Base-by-base conservation (phyloP, 78 protist species). In the Dictyostelium brefeldianum region DNA sequence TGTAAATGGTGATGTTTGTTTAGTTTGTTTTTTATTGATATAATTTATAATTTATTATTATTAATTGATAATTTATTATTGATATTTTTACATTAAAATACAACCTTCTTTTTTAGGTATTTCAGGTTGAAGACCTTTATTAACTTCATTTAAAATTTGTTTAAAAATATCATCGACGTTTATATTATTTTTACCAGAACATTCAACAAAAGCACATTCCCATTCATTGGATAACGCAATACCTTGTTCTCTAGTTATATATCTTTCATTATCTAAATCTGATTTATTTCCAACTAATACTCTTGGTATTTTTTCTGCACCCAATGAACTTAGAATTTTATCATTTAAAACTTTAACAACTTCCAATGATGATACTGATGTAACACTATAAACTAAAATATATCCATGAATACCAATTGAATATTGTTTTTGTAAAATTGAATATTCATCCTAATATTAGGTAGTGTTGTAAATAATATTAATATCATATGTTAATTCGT, bases 331-430 rank as follows among this genome's bases (percentile, higher is more conserved):
- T 80, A 96, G 91, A 67, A 95, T 95, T 90, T 95, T 95, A 48
- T 95, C 97, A 80, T 81, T 85, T 70, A 96, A 83, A 62, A 71
- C 83, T 25, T 93, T 92, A 47, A 91, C 36, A 36, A 73, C 91
- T 15, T 96, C 98, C 36, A 96, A 27, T 20, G 93, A 80, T 25
- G 89, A 65, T 31, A 31, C 43, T 11, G 96, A 89, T 20, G 96
- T 92, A 20, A 97, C 95, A 31, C 97, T 90, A 89, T 97, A 97
- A 43, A 92, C 96, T 31, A 97, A 89, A 51, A 97, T 83, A 83
- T 95, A 97, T 48, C 98, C 98, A 65, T 97, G 97, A 20, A 97
- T 77, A 43, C 98, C 98, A 25, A 95, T 89, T 15, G 97, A 50
- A 36, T 82, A 80, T 41, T 83, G 85, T 25, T 90, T 62, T 22